A percentile compares a stretch with the other conserved stretches of the same genome.
Evolutionary conservation across 2,329 filamentous ascomycete genomes (phyloP).

Genomic region (Plenodomus biglobosus): DNA sequence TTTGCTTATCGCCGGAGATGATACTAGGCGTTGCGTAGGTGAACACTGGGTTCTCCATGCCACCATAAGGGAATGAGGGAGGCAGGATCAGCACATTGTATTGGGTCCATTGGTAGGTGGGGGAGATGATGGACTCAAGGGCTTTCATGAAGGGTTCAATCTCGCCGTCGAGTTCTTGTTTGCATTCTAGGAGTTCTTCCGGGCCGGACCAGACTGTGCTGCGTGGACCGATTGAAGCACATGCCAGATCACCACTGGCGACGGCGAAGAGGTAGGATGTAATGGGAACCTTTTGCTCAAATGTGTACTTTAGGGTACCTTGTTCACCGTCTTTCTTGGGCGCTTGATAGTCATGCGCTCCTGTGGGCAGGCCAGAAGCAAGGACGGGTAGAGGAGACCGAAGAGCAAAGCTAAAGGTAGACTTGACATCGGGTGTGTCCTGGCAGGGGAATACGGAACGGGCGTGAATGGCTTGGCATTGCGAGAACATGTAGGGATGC

Average conservation of each 20-base stretch:
- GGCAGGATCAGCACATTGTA: constrained; percentile 93
- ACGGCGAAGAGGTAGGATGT: constrained; percentile 94
- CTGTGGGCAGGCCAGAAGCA: constrained; percentile 74
- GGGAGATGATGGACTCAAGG: constrained; percentile 78
- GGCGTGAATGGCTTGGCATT: constrained; percentile 95
- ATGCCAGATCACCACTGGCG: constrained; percentile 78
- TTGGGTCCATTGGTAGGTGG: constrained; percentile 82
- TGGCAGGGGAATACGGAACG: constrained; percentile 95
- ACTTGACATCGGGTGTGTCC: constrained; percentile 96
- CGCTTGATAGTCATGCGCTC: constrained; percentile 53
- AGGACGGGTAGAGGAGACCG: constrained; percentile 86
- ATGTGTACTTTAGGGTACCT: constrained; percentile 70
- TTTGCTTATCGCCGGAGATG: constrained; percentile 79
- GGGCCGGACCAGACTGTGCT: constrained; percentile 86
- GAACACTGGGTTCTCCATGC: constrained; percentile 90
- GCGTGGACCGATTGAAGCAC: constrained; percentile 81
- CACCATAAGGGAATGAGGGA: constrained; percentile 64
- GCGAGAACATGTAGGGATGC: constrained; percentile 96
- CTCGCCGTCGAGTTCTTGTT: constrained; percentile 88
- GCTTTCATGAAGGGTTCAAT: constrained; percentile 90
- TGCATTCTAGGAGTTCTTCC: constrained; percentile 78
- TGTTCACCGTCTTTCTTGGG: constrained; percentile 56
- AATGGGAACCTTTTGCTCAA: constrained; percentile 89
- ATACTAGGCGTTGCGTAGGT: constrained; percentile 95
- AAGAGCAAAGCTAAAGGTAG: constrained; percentile 88